Evolutionary conservation across 495 filamentous ascomycete species (phyloP), one percentile per base, ranked within the genome.

Genomic region (Cairneyella variabilis): DNA sequence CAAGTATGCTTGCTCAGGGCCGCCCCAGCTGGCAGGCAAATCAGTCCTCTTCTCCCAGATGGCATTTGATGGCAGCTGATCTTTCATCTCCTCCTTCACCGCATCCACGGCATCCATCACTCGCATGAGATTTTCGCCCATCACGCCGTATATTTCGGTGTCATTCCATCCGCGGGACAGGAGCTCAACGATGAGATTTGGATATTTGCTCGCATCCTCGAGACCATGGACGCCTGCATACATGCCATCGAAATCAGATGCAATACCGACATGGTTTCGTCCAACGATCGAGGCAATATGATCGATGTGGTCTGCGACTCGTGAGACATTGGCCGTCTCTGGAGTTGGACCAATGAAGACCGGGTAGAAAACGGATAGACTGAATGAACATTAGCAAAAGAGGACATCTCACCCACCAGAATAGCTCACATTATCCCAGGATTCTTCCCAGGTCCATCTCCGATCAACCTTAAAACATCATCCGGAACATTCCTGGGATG

Each of bases 221-320:
- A 73, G 34, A n/a, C 69, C 27, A 41, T 23, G 18, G 16, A 28
- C 18, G 20, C 2, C 25, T 26, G 17, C 12, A 6, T 14, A 2
- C 9, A 12, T 84, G 2, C 82, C 83, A 58, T 84, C 81, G 63
- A 81, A 86, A 59, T 86, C 83, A 48, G 79, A 80, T 0, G 83
- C 83, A 12, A 86, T 48, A 0, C 83, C 83, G 38, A 86, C 76
- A 65, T 83, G 70, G 37, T 79, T 72, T 56, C 75, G 84, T 1
- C 83, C 83, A n/a, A 78, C 75, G 3, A 71, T 60, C 3, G 73
- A 50, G 0, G 72, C 83, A 22, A 85, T 76, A 53, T 85, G 67
- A 11, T 76, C 48, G 45, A 86, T 79, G 58, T 85, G 83, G 32
- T 82, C 74, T 17, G 79, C 84, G 3, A 88, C 83, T 34, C 83